Base-by-base conservation (phyloP, 2,329 filamentous ascomycete species). In the Verticillium longisporum region DNA sequence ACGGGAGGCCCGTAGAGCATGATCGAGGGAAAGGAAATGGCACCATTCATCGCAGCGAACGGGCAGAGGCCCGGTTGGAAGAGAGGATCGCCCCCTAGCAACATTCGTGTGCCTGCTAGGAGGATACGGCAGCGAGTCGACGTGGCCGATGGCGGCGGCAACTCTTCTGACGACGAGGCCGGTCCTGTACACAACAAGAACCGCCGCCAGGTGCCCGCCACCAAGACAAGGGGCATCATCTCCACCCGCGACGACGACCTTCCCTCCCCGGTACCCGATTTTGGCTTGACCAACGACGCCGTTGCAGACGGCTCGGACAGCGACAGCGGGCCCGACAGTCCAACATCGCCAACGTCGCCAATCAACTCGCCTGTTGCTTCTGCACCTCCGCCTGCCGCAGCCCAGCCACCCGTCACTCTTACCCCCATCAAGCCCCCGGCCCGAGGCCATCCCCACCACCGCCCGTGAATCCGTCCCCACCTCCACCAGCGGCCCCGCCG, bases 241-340 rank as follows among this genome's bases (percentile, higher is more conserved):
- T 45, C 21, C 32, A 36, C 55, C 55, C 32, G 32, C 56, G 37
- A 33, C 31, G 56, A 13, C 18, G 38, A 15, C 26, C 26, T 45
- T 15, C 32, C 18, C 38, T 53, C 10, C 50, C 57, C 14, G 57
- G 45, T 50, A 11, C 45, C 45, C 45, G n/a, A 50, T 9, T 9
- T 53, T n/a, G 26, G 32, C 41, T 45, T 55, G 32, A 18, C 31
- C 4, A 36, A 37, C 32, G 58, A 64, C 15, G 53, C 50, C 10
- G 41, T 58, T 7, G 34, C 56, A 21, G 60, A 64, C 11, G 50
- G 62, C 6, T 64, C 62, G 4, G 45, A 62, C 41, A 63, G 62
- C 57, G 62, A 58, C 18, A 58, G 56, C 37, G 56, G 63, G 37
- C 63, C 61, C 26, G 60, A 62, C 13, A 58, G 37, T n/a, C 56